These are phyloP conservation scores for Blastobotrys persicus DNA, from an alignment of 1,139 yeast species.

Conservation along the genomic window DNA sequence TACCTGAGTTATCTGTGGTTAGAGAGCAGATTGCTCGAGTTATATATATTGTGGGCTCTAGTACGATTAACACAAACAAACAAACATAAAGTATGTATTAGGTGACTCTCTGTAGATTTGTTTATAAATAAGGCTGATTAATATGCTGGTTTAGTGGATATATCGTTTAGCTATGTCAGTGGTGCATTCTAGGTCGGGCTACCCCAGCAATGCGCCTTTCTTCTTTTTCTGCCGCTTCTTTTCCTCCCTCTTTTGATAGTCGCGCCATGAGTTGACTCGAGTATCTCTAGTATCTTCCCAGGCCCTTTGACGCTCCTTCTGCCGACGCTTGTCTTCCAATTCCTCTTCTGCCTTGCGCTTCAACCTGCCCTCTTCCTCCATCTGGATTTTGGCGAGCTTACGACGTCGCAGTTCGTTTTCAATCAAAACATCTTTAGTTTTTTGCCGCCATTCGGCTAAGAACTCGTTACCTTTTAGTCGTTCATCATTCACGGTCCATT, in stretches of 20 bases:
- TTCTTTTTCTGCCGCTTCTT: constrained; percentile 42
- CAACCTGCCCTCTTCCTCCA: constrained; percentile 45
- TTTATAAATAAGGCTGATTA: no score
- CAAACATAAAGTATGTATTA: not conserved
- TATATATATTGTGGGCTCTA: no score
- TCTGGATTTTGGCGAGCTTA: constrained; percentile 39
- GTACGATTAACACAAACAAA: not conserved
- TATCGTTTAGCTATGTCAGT: not conserved
- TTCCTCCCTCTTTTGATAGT: constrained; percentile 46
- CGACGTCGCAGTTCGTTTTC: constrained; percentile 46
- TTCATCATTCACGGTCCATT: constrained; percentile 43
- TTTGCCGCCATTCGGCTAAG: constrained; percentile 40
- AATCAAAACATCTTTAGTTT: constrained; percentile 44
- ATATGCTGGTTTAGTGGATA: no score
- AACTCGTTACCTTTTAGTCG: constrained; percentile 43
- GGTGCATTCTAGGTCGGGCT: no score
- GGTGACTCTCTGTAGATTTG: no score
- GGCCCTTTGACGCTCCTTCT: constrained; percentile 44
- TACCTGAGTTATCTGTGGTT: no score
- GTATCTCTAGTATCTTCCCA: constrained; percentile 66
- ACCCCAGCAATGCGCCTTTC: constrained; percentile 35
- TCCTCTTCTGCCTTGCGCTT: constrained; percentile 41
- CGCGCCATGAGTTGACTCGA: constrained; percentile 63
- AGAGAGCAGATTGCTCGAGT: no score
- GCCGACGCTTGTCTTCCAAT: constrained; percentile 42